Evolutionary conservation across 441 rosid genomes (phyloP), one percentile per base, ranked within the genome.

Genomic region (Aleurites moluccanus): DNA sequence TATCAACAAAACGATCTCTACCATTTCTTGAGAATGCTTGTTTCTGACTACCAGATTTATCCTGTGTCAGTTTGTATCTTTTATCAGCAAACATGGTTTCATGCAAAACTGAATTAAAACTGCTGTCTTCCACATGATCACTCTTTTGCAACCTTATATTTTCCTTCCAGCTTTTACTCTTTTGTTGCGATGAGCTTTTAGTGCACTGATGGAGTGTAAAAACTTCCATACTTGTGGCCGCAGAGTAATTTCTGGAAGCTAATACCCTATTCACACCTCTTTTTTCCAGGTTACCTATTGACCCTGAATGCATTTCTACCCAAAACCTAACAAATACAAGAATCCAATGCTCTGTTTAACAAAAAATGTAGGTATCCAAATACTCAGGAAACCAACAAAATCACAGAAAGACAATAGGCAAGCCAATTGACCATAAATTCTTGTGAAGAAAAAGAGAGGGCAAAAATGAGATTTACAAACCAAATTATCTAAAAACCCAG

Each of bases 81-180:
- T 42, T 28, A 76, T 11, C 72, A 77, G 64, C 64, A 76, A 52
- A 76, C 73, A 45, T 68, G 71, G 63, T 59, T 66, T 35, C 57
- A 30, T 64, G 63, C 23, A 8, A 25, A n/a, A 13, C 16, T 20
- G 73, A 80, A 75, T 44, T 57, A 68, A 45, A 20, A 57, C 60
- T 74, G 28, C 68, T 33, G 27, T 77, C 78, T 73, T 73, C 73
- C 23, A 69, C 73, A 64, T 60, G 73, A 68, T 65, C 85, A 16
- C 65, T 56, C 77, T 75, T 84, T 28, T 49, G 67, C 33, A 61
- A 59, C 88, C 84, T 67, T 42, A n/a, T 10, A 25, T 16, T n/a
- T 55, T 65, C 57, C n/a, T 59, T 62, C 45, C 69, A 49, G 30
- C 15, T 62, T 21, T 75, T 40, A 25, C 53, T 25, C 50, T 55